phyloP scores from a whole-genome alignment of 2,329 filamentous ascomycete species.

The Alternaria arborescens region DNA sequence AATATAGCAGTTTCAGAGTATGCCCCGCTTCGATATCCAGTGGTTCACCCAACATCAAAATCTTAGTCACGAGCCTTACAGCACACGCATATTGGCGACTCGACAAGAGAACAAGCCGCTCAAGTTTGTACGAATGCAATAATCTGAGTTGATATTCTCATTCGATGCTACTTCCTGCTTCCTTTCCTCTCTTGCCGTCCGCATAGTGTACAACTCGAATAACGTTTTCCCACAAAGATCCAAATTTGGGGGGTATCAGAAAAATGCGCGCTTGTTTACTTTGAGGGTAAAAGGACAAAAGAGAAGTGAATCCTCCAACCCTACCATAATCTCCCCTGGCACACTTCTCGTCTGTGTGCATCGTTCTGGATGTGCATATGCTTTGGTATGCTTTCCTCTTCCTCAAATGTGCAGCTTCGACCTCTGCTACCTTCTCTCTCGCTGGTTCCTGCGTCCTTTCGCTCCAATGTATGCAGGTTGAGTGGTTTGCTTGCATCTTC shows the following conservation, averaged over 20 bases:
- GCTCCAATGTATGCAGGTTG: neutral
- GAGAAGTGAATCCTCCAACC: constrained; percentile 1
- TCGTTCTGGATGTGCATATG: neutral
- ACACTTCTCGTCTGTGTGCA: neutral
- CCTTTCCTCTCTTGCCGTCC: neutral
- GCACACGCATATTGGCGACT: too few relatives aligned
- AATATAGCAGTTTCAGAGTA: too few relatives aligned
- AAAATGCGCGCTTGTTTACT: constrained; percentile 23
- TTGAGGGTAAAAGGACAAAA: neutral
- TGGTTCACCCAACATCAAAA: too few relatives aligned
- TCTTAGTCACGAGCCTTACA: too few relatives aligned
- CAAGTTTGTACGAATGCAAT: neutral
- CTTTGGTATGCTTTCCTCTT: neutral
- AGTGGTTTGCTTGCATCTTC: neutral
- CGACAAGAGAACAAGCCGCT: too few relatives aligned
- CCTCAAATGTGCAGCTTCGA: neutral
- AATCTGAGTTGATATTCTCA: neutral
- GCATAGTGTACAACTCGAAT: constrained; percentile 1
- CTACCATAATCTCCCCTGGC: neutral
- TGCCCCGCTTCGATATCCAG: too few relatives aligned
- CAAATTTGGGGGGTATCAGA: constrained; percentile 42
- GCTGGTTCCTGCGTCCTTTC: neutral
- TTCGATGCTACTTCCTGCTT: neutral
- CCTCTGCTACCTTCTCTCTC: neutral
- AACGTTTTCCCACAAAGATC: constrained; percentile 15